Conservation (phyloP, 352 stramenopile genomes). For the Pythium folliculosum region DNA sequence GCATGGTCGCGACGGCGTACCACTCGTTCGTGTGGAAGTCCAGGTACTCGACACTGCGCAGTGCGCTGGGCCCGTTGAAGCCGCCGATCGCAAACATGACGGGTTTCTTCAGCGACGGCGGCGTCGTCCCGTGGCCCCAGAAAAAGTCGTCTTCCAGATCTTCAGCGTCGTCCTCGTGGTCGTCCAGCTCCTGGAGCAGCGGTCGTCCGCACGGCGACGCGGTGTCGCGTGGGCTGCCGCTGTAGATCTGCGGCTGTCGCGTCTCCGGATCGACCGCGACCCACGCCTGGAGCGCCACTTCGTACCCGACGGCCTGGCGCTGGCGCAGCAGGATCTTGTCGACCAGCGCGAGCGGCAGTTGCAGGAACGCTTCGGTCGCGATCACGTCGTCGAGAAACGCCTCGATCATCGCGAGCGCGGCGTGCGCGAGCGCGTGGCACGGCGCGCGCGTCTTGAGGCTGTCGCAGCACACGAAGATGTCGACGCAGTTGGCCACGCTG, state of each 20-base stretch:
- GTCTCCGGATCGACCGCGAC: slow-evolving; percentile 47
- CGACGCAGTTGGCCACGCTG: slow-evolving; percentile 61
- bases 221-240: slow-evolving; percentile 4
- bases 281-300: slow-evolving; percentile 49
- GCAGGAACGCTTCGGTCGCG: slow-evolving; percentile 56
- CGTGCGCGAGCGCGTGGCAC: slow-evolving; percentile 55
- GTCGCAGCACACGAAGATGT: slow-evolving; percentile 74
- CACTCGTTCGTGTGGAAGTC: slow-evolving; percentile 67
- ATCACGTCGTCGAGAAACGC: slow-evolving; percentile 63
- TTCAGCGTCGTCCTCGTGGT: slow-evolving; percentile 8
- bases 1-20: slow-evolving; percentile 53
- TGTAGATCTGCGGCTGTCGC: slow-evolving; percentile 37
- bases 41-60: slow-evolving; percentile 65
- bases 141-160: slow-evolving; percentile 10
- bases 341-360: slow-evolving; percentile 44
- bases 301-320: slow-evolving; percentile 33
- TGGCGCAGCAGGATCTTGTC: slow-evolving; percentile 47
- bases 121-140: slow-evolving; percentile 15
- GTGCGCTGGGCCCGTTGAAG: slow-evolving; percentile 56
- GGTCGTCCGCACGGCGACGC: not conserved
- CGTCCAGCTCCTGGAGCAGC: slow-evolving; percentile 4
- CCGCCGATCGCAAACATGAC: slow-evolving; percentile 74
- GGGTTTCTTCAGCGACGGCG: slow-evolving; percentile 32
- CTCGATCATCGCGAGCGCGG: slow-evolving; percentile 62
- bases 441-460: slow-evolving; percentile 48